These are phyloP conservation scores for Monosporascus sp. DNA, from an alignment of 2,329 filamentous ascomycete species.

Conservation along the genomic window DNA sequence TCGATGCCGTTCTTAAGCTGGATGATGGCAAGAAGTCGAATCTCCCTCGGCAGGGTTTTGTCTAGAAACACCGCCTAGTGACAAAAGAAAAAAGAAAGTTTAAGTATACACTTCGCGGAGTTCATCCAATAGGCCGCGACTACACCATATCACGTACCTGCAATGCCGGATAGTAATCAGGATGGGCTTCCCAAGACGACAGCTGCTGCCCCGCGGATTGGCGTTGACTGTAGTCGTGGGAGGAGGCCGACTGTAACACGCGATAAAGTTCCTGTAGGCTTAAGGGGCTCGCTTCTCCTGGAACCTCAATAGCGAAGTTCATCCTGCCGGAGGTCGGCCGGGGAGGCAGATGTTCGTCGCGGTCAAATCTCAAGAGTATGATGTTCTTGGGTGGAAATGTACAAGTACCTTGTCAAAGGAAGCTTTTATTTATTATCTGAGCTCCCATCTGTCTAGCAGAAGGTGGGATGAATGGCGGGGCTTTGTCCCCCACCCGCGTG, in stretches of 20 bases:
- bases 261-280: conserved; percentile 58
- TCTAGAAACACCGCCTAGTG: conserved; percentile 73
- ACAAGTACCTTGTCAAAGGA: too few species aligned
- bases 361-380: too few species aligned
- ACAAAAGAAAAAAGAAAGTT: conserved; percentile 2
- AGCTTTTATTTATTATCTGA: too few species aligned
- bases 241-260: conserved; percentile 58
- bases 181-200: conserved; percentile 62
- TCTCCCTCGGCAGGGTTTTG: conserved; percentile 66
- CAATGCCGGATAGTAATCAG: conserved; percentile 61
- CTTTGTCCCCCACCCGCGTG: too few species aligned
- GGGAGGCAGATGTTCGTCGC: background rate
- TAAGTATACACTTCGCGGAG: conserved; percentile 1
- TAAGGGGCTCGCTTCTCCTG: conserved; percentile 74
- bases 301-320: conserved; percentile 70
- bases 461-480: conserved; percentile 1
- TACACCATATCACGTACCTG: conserved; percentile 45
- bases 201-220: conserved; percentile 68
- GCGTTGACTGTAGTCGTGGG: conserved; percentile 56
- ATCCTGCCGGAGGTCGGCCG: conserved; percentile 35
- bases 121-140: background rate
- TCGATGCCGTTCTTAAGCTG: conserved; percentile 97
- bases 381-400: too few species aligned
- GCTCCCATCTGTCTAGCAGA: background rate
- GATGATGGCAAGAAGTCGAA: conserved; percentile 86